Evolutionary conservation across 2,329 filamentous ascomycete genomes (phyloP).

Genomic region (Phaeosphaeriaceae sp.): DNA sequence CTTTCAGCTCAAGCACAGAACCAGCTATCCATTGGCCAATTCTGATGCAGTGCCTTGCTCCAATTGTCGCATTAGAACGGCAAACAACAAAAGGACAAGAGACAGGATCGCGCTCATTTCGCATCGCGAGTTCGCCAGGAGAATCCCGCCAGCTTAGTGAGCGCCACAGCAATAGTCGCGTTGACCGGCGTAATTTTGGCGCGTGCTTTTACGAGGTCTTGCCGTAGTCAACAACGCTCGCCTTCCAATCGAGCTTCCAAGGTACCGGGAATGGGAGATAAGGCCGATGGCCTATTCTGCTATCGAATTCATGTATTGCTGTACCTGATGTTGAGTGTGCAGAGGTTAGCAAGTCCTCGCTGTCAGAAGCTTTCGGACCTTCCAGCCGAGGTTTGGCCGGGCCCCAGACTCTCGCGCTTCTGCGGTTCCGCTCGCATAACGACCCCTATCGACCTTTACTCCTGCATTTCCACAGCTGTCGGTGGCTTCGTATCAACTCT

Average conservation of each 20-base stretch:
- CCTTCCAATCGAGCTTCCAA: background rate
- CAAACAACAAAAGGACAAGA: background rate
- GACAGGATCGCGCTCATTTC: conserved; percentile 20
- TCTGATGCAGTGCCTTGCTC: background rate
- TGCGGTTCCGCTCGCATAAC: background rate
- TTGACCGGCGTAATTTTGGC: conserved; percentile 7
- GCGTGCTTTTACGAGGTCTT: conserved; percentile 5
- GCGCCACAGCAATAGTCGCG: conserved; percentile 20
- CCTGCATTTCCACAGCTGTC: background rate
- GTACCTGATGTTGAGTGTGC: background rate
- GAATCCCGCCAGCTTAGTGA: conserved; percentile 17
- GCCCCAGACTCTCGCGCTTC: background rate
- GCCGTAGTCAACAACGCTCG: background rate
- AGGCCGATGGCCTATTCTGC: background rate
- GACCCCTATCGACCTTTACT: background rate
- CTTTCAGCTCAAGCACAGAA: conserved; percentile 7
- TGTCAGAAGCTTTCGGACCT: background rate
- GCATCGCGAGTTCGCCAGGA: conserved; percentile 13
- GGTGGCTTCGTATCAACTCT: conserved; percentile 1
- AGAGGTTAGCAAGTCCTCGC: background rate
- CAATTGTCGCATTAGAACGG: background rate
- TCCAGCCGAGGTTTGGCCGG: background rate
- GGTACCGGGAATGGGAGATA: background rate
- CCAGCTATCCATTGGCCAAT: background rate
- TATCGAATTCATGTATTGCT: background rate